Percentiles rank a stretch among this genome's conserved stretches.
Conservation (phyloP, 768 basidiomycete genomes). For the Pleurotus pulmonarius region DNA sequence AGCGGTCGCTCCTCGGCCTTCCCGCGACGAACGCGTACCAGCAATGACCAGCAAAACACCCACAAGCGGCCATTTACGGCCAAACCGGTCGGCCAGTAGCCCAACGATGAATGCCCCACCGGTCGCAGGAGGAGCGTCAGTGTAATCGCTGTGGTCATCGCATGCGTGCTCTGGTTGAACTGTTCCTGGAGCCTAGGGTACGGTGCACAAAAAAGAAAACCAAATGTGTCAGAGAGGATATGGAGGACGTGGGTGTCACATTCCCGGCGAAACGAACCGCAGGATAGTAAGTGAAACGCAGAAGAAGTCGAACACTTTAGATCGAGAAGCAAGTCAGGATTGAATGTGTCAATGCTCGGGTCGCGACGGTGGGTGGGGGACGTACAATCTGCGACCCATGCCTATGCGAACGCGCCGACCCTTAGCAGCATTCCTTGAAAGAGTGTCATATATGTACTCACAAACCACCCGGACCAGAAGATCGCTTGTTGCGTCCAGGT, state of each 20-base stretch:
- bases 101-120: slow-evolving; percentile 28
- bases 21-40: slow-evolving; percentile 1
- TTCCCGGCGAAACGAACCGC: not conserved
- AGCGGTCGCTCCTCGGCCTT: not conserved
- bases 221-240: not conserved
- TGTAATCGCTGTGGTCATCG: slow-evolving; percentile 55
- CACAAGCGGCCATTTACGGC: slow-evolving; percentile 13
- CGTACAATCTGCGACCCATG: slow-evolving; percentile 10
- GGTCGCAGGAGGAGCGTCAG: slow-evolving; percentile 71
- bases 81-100: slow-evolving; percentile 26
- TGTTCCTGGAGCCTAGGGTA: slow-evolving; percentile 9
- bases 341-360: not conserved
- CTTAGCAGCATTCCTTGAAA: not conserved
- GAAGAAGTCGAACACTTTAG: slow-evolving; percentile 62
- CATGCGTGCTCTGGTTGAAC: slow-evolving; percentile 8
- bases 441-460: not conserved
- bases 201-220: not conserved
- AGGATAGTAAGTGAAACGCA: slow-evolving; percentile 41
- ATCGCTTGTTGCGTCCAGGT: slow-evolving; percentile 36
- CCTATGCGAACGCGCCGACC: not conserved
- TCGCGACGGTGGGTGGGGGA: not conserved
- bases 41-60: slow-evolving; percentile 10
- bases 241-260: not conserved
- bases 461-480: slow-evolving; percentile 38
- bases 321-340: not conserved